These are phyloP conservation scores for Thymus quinquecostatus DNA, from an alignment of 257 asterid species.

Conservation along the genomic window DNA sequence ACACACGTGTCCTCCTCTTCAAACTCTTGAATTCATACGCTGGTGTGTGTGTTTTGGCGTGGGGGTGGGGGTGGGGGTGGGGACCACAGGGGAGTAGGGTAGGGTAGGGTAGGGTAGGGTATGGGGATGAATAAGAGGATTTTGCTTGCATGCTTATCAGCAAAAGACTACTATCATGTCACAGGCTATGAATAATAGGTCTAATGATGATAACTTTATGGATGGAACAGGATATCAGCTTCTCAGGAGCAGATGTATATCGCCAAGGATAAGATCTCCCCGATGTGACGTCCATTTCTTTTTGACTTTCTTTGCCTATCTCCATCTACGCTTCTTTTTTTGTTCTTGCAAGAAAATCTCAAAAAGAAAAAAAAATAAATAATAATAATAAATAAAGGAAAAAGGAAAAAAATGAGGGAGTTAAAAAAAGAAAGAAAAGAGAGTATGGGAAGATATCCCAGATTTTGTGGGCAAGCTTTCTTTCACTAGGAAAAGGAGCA, in stretches of 20 bases:
- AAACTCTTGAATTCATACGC: neutral
- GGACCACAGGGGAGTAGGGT: slow-evolving; percentile 33
- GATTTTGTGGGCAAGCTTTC: slow-evolving; percentile 51
- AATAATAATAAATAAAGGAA: too few species aligned
- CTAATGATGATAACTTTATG: slow-evolving; percentile 37
- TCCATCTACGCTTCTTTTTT: neutral
- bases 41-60: neutral
- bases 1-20: neutral
- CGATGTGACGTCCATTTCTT: slow-evolving; percentile 57
- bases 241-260: slow-evolving; percentile 69
- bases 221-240: slow-evolving; percentile 70
- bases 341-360: slow-evolving; percentile 18
- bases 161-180: slow-evolving; percentile 33
- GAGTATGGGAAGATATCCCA: slow-evolving; percentile 42
- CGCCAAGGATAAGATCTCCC: slow-evolving; percentile 72
- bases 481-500: slow-evolving; percentile 19
- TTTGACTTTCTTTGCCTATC: slow-evolving; percentile 40
- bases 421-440: neutral
- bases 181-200: neutral
- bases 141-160: slow-evolving; percentile 32
- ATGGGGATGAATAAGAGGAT: slow-evolving; percentile 31
- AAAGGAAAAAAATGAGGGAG: neutral
- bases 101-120: slow-evolving; percentile 28
- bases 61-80: neutral
- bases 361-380: neutral